Evolutionary conservation across 2,329 filamentous ascomycete genomes (phyloP), one percentile per base, ranked within the genome.

Genomic region (Calonectria honghensis): DNA sequence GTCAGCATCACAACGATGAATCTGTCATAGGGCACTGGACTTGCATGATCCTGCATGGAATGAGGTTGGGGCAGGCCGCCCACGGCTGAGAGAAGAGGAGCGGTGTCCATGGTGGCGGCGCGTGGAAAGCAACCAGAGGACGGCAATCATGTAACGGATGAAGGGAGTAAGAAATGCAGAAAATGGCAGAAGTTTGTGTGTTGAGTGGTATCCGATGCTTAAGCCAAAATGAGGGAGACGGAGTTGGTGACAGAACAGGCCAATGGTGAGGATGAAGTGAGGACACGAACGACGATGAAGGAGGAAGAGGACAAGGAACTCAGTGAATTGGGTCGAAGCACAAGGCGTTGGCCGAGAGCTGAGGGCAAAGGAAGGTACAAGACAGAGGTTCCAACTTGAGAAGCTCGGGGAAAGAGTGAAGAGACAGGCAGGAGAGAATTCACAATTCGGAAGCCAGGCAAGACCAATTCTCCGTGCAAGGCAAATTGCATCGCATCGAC

Each of bases 21-120:
- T 10, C 16, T 1, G 14, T 18, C 27, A 24, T 6, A 35, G 27
- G 13, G 4, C 14, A n/a, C 18, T 20, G 3, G 16, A 70, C 82
- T 79, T 64, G 85, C 85, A 77, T 86, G 85, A 57, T 86, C 85
- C 67, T 83, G 83, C 78, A 85, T 73, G n/a, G 79, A 73, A 37
- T 80, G 80, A n/a, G 80, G 80, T 16, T 82, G 81, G 24, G 84
- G 82, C n/a, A 84, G 79, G 45, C 81, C 79, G 57, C 78, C 79
- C 10, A 77, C 71, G 64, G 78, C 78, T 20, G 77, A 72, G 50
- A 86, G 85, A 45, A 86, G 82, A 48, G 85, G 85, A 24, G 83
- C 81, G 3, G 82, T 82, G 41, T 84, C 84, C 83, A 85, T 85
- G 39, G 37, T 70, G 57, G 18, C 61, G 64, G 70, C n/a, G 18